Conservation (phyloP, 2,329 filamentous ascomycete genomes). For the Pestalotiopsis sp. region DNA sequence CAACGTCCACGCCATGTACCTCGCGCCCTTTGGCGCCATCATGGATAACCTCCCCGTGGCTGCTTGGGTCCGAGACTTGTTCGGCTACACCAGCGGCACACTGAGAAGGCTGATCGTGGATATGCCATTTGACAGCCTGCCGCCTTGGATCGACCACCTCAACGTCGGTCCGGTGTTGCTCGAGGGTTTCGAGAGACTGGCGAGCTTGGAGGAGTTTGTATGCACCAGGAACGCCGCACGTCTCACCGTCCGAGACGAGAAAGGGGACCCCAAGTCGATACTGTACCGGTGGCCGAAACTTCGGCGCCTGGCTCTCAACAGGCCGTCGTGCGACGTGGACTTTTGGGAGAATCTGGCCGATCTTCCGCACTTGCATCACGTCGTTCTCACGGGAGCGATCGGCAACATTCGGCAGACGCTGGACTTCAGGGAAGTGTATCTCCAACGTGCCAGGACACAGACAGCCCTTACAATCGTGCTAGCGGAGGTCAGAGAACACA, state of each 20-base stretch:
- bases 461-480: slow-evolving; percentile 1
- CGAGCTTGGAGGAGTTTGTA: slow-evolving; percentile 49
- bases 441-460: neutral
- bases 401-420: neutral
- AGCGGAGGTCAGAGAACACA: slow-evolving; percentile 6
- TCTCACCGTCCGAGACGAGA: slow-evolving; percentile 7
- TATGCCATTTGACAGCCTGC: slow-evolving; percentile 48
- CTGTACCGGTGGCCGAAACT: slow-evolving; percentile 13
- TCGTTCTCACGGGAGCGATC: slow-evolving; percentile 6
- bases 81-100: slow-evolving; percentile 40
- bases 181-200: slow-evolving; percentile 46
- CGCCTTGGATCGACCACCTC: slow-evolving; percentile 44
- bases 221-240: slow-evolving; percentile 39
- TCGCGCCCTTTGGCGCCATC: slow-evolving; percentile 38
- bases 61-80: slow-evolving; percentile 42
- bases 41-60: slow-evolving; percentile 44
- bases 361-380: slow-evolving; percentile 8
- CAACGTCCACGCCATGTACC: slow-evolving; percentile 42
- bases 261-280: neutral
- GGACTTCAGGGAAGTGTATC: slow-evolving; percentile 3
- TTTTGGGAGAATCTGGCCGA: slow-evolving; percentile 14
- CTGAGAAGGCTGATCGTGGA: slow-evolving; percentile 49
- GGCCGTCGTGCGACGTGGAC: slow-evolving; percentile 5
- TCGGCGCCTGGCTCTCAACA: slow-evolving; percentile 10
- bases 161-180: slow-evolving; percentile 41